Evolutionary conservation across 2,329 filamentous ascomycete genomes (phyloP), one percentile per base, ranked within the genome.

Genomic region (Grosmannia huntii): DNA sequence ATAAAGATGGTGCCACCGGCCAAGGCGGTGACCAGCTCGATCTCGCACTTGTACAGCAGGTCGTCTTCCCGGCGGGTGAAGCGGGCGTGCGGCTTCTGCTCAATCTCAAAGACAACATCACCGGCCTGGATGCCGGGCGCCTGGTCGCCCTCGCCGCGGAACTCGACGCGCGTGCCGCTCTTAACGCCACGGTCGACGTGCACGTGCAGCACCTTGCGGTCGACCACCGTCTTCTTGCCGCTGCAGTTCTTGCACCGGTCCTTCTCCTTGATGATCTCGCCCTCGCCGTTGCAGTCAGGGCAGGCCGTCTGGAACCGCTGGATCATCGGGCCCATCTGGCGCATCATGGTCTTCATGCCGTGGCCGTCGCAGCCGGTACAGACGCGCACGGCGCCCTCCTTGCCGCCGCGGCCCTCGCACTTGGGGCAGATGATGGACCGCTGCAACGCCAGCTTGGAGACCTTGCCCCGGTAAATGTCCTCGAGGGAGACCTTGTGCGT

Each of bases 271-370:
- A 99, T 92, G 64, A 87, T 90, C 78, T 99, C 94, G 61, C 94
- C 92, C 74, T 99, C 94, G 63, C 95, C 95, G 66, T 94, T 92
- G 72, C 94, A 99, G 76, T 99, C 95, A 31, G 91, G 89, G 82
- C 94, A 99, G 67, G 96, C 91, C 33, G 92, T 97, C 80, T 99
- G 94, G 84, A 99, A 99, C 60, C 94, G 89, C 77, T 99, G 95
- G 66, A 99, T 97, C 94, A 99, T 99, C 60, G 94, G 94, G 56
- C 94, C 94, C 91, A 99, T 97, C 76, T 99, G 94, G 71, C 95
- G 88, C 94, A 99, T 96, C 92, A 99, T 97, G 48, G 89, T 96
- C 87, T 97, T 97, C 89, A 96, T 96, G 74, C 94, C 94, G 63
- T 87, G 84, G 64, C 94, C 94, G 68, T 95, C 90, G 73, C 94